These are phyloP conservation scores for Sporisorium reilianum DNA, from an alignment of 1,284 basidiomycete genomes.

Conservation along the genomic window DNA sequence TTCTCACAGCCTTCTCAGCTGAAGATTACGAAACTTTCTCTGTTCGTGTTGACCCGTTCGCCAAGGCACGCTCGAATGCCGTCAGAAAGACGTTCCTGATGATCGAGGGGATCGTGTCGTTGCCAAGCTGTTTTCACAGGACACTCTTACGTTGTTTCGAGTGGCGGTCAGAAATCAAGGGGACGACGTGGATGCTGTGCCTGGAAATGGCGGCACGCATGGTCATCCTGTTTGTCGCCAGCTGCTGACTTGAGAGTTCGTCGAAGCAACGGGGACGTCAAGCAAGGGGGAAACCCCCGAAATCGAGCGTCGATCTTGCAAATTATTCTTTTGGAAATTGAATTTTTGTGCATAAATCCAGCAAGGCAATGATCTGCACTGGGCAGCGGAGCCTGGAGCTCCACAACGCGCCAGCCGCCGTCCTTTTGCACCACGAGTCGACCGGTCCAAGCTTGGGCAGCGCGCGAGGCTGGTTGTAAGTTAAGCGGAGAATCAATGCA, in stretches of 20 bases:
- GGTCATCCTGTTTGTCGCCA: background rate
- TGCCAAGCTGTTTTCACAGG: too few species aligned
- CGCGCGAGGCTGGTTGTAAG: background rate
- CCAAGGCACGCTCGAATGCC: too few species aligned
- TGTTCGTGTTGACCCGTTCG: too few species aligned
- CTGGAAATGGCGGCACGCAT: background rate
- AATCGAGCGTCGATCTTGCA: background rate
- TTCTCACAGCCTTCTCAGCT: too few species aligned
- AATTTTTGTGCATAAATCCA: background rate
- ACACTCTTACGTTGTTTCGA: too few species aligned
- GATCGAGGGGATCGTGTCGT: too few species aligned
- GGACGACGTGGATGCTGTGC: too few species aligned
- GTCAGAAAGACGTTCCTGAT: too few species aligned
- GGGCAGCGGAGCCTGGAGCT: conserved; percentile 10
- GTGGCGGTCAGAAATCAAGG: too few species aligned
- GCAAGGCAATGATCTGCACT: background rate
- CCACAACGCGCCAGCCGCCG: background rate
- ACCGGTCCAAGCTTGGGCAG: too few species aligned
- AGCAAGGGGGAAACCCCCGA: background rate
- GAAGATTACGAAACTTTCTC: too few species aligned
- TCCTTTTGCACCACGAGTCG: background rate
- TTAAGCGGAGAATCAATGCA: background rate
- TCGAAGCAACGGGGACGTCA: too few species aligned
- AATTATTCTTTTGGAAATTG: background rate
- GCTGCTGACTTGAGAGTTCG: background rate